These are phyloP conservation scores for Agastache rugosa DNA, from an alignment of 257 asterid genomes.

Conservation along the genomic window DNA sequence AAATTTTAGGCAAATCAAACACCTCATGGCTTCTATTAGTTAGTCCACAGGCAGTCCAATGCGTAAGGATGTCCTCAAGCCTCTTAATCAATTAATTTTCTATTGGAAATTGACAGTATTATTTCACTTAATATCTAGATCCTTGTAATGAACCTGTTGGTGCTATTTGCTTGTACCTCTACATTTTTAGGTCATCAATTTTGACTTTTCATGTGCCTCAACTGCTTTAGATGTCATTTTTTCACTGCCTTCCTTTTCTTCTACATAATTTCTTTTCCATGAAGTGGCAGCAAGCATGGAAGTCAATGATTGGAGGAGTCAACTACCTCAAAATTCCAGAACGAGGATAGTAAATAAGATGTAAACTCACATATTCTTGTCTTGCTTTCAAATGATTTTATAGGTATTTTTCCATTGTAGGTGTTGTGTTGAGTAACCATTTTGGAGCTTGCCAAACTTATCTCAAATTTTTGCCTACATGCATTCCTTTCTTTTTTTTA, in stretches of 20 bases:
- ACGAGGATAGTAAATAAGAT: conserved; percentile 77
- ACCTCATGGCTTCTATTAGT: background rate
- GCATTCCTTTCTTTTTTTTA: background rate
- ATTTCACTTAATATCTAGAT: conserved; percentile 5
- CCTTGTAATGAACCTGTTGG: conserved; percentile 8
- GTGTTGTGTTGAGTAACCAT: conserved; percentile 24
- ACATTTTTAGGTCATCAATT: background rate
- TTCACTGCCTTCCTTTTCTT: conserved; percentile 8
- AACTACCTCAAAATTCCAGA: conserved; percentile 60
- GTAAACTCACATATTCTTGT: conserved; percentile 39
- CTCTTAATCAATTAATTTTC: background rate
- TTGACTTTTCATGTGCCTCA: conserved; percentile 29
- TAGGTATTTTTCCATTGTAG: background rate
- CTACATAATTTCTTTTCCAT: background rate
- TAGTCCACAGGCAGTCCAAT: background rate
- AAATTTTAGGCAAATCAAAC: conserved; percentile 7
- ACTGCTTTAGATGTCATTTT: conserved; percentile 21
- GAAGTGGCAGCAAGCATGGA: conserved; percentile 59
- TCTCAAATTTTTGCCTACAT: conserved; percentile 17
- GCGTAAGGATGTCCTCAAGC: conserved; percentile 18
- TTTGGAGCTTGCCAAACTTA: conserved; percentile 18
- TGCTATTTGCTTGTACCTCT: conserved; percentile 11
- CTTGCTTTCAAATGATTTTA: background rate
- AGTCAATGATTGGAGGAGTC: conserved; percentile 73
- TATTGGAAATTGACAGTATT: background rate